Evolutionary conservation across 2,329 filamentous ascomycete genomes (phyloP).

Genomic region (Aureobasidium leucospermi): DNA sequence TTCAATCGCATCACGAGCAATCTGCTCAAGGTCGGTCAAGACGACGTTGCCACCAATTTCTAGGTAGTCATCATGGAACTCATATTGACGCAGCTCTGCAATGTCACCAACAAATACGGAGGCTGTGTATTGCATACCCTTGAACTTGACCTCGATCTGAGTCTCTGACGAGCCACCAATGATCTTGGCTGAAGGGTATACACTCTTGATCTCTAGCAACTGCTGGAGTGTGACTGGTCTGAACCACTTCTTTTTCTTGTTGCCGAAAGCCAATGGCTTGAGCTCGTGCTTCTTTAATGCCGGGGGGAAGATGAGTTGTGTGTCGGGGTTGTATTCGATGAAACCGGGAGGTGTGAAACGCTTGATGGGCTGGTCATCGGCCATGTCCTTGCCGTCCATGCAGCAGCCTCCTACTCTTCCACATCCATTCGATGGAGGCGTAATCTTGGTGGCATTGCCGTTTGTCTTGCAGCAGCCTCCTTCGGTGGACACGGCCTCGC

Average conservation of each 20-base stretch:
- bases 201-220: constrained; percentile 82
- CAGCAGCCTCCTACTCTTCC: constrained; percentile 25
- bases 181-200: constrained; percentile 79
- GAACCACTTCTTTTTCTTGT: constrained; percentile 92
- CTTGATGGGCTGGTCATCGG: constrained; percentile 44
- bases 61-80: constrained; percentile 70
- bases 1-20: constrained; percentile 70
- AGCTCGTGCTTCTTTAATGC: constrained; percentile 74
- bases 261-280: constrained; percentile 78
- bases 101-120: constrained; percentile 95
- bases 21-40: constrained; percentile 80
- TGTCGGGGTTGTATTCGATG: constrained; percentile 89
- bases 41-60: constrained; percentile 91
- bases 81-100: constrained; percentile 74
- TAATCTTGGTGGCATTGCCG: constrained; percentile 35
- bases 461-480: constrained; percentile 35
- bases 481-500: neutral
- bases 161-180: constrained; percentile 96
- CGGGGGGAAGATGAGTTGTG: constrained; percentile 91
- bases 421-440: constrained; percentile 45
- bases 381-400: constrained; percentile 26
- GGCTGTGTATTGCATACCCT: constrained; percentile 79
- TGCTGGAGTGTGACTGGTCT: constrained; percentile 80
- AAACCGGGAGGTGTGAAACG: constrained; percentile 81
- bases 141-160: constrained; percentile 98